Conservation (phyloP, 306 rosid genomes). For the Citrullus mucosospermus region DNA sequence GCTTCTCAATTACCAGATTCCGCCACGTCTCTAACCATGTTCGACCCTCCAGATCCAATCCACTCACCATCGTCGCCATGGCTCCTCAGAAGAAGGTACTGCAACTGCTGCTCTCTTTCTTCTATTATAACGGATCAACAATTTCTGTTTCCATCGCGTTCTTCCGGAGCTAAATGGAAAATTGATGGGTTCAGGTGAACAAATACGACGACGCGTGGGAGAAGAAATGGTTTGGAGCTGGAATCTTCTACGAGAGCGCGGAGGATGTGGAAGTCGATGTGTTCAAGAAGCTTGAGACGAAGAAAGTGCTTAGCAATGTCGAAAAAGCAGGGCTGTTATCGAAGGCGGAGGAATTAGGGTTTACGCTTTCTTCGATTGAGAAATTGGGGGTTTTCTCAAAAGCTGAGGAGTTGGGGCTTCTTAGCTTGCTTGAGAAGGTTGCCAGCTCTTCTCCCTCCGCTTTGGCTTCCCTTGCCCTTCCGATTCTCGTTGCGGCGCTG, state of each 20-base stretch:
- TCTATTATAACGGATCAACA: too few relatives aligned
- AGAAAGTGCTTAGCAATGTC: conserved; percentile 70
- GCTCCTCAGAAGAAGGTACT: conserved; percentile 64
- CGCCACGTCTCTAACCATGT: not conserved
- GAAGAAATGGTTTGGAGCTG: conserved; percentile 88
- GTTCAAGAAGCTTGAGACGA: conserved; percentile 81
- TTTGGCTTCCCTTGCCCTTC: conserved; percentile 66
- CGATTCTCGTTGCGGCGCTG: conserved; percentile 49
- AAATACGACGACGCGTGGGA: conserved; percentile 62
- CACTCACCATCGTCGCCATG: conserved; percentile 54
- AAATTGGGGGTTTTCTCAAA: conserved; percentile 74
- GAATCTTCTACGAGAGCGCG: conserved; percentile 82
- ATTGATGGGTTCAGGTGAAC: conserved; percentile 48
- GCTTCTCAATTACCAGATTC: conserved; percentile 16
- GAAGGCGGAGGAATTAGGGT: conserved; percentile 72
- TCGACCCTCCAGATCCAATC: conserved; percentile 11
- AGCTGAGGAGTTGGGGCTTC: conserved; percentile 79
- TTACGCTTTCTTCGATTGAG: conserved; percentile 82
- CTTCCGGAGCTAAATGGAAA: not conserved
- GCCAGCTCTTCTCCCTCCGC: conserved; percentile 48
- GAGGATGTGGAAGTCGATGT: conserved; percentile 84
- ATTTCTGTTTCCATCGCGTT: not conserved
- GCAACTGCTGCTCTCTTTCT: not conserved
- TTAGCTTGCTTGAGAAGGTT: conserved; percentile 55
- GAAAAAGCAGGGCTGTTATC: conserved; percentile 75